Evolutionary conservation across 805 yeast species (phyloP).

Genomic region (Starmerella roubikii): DNA sequence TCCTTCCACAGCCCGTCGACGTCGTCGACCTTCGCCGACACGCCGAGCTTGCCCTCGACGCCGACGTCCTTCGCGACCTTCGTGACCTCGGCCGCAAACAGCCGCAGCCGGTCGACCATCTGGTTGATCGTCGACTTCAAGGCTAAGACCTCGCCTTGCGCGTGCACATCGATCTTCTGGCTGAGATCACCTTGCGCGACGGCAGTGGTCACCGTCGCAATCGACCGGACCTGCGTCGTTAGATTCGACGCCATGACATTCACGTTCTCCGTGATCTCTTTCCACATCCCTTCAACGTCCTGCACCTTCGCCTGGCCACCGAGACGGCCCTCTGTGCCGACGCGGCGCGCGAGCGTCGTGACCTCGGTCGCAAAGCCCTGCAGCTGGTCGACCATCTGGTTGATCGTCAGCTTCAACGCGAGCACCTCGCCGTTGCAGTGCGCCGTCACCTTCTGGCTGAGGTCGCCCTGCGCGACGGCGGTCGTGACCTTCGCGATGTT

Average conservation of each 20-base stretch:
- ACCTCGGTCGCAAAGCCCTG: slow-evolving; percentile 75
- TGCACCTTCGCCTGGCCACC: slow-evolving; percentile 81
- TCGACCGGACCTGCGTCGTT: slow-evolving; percentile 77
- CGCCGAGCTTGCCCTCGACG: slow-evolving; percentile 84
- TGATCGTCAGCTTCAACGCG: slow-evolving; percentile 70
- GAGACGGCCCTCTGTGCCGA: slow-evolving; percentile 76
- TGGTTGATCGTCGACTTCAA: slow-evolving; percentile 75
- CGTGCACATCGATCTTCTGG: slow-evolving; percentile 76
- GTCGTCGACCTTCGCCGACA: slow-evolving; percentile 80
- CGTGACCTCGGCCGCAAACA: slow-evolving; percentile 78
- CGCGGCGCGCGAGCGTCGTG: slow-evolving; percentile 72
- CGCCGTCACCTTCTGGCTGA: slow-evolving; percentile 73
- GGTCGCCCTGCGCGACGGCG: slow-evolving; percentile 74
- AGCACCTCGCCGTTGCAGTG: slow-evolving; percentile 70
- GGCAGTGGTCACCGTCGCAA: slow-evolving; percentile 82
- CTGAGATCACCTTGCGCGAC: slow-evolving; percentile 83
- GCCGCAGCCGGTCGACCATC: slow-evolving; percentile 84
- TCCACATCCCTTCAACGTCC: slow-evolving; percentile 78
- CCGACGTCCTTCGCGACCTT: slow-evolving; percentile 88
- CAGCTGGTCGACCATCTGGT: slow-evolving; percentile 77
- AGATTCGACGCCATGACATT: slow-evolving; percentile 79
- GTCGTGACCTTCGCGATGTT: slow-evolving; percentile 79
- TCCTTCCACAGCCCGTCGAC: slow-evolving; percentile 89
- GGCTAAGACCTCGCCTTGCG: slow-evolving; percentile 81
- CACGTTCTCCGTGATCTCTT: slow-evolving; percentile 68